phyloP scores from a whole-genome alignment of 805 yeast genomes.

The Wickerhamiella lipophila region DNA sequence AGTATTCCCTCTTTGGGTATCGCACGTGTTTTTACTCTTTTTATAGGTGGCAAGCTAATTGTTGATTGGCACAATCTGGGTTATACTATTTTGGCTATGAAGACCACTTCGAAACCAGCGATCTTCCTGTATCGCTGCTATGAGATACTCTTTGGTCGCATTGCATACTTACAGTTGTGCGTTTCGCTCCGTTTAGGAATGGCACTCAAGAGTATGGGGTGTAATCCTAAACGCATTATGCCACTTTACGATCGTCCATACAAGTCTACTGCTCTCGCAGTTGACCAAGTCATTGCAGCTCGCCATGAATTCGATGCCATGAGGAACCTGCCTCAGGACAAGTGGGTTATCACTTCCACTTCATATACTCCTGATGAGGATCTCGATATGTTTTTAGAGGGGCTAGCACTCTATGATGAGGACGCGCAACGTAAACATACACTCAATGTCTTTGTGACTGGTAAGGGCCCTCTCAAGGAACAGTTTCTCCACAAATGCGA shows the following conservation, averaged over 20 bases:
- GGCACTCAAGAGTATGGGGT: constrained; percentile 47
- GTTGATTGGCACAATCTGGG: constrained; percentile 97
- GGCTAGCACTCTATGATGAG: constrained; percentile 48
- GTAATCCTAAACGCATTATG: constrained; percentile 37
- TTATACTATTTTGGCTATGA: constrained; percentile 63
- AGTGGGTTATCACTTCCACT: constrained; percentile 73
- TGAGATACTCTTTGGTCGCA: constrained; percentile 49
- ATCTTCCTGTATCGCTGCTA: constrained; percentile 48
- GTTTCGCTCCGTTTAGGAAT: constrained; percentile 66
- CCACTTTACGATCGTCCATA: constrained; percentile 79
- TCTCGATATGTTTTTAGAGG: constrained; percentile 52
- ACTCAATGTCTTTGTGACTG: constrained; percentile 72
- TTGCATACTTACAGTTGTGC: constrained; percentile 61
- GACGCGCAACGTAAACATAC: constrained; percentile 30
- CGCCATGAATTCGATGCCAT: constrained; percentile 24
- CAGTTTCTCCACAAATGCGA: constrained; percentile 39
- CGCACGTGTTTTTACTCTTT: constrained; percentile 39
- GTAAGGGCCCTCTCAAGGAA: constrained; percentile 76
- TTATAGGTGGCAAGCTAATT: constrained; percentile 46
- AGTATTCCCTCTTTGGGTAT: constrained; percentile 68
- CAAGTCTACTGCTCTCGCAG: constrained; percentile 46
- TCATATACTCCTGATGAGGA: constrained; percentile 96
- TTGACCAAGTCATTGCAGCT: constrained; percentile 24
- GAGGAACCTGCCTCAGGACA: constrained; percentile 40
- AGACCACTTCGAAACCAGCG: constrained; percentile 43